A percentile compares a stretch with the other conserved stretches of the same genome.
Evolutionary conservation across 495 filamentous ascomycete genomes (phyloP).

Genomic region (Rhizodiscina lignyota): DNA sequence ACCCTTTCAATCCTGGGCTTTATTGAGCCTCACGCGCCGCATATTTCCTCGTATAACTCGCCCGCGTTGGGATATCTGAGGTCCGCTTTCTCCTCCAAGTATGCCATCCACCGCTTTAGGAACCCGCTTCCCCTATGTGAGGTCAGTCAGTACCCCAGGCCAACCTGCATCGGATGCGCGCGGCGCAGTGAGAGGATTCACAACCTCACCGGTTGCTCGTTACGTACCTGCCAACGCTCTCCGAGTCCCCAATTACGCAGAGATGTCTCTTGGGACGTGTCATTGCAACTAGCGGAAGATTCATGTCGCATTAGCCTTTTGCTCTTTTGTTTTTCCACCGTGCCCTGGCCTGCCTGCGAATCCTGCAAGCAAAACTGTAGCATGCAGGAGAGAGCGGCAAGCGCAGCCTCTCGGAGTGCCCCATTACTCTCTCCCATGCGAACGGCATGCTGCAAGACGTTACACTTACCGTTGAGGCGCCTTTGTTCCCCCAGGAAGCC

Average conservation of each 20-base stretch:
- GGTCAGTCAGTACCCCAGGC: too few species aligned
- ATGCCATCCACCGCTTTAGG: constrained; percentile 78
- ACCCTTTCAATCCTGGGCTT: background rate
- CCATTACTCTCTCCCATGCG: too few species aligned
- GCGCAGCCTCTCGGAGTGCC: too few species aligned
- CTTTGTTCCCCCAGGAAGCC: constrained; percentile 92
- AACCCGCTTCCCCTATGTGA: constrained; percentile 69
- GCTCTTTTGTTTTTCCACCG: too few species aligned
- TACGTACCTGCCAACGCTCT: constrained; percentile 69
- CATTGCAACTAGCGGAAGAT: constrained; percentile 57
- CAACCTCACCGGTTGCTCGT: too few species aligned
- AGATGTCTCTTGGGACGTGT: constrained; percentile 82
- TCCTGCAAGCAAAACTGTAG: too few species aligned
- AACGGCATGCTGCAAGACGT: too few species aligned
- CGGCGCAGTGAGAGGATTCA: background rate
- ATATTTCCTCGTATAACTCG: constrained; percentile 21
- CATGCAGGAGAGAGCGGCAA: too few species aligned
- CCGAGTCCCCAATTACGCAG: constrained; percentile 81
- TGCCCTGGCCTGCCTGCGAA: too few species aligned
- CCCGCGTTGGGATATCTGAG: constrained; percentile 63
- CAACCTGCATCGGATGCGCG: too few species aligned
- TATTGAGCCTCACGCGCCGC: background rate
- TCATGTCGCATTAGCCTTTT: too few species aligned
- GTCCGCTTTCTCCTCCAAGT: constrained; percentile 70
- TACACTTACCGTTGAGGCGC: constrained; percentile 76